Percentiles rank a stretch among this genome's conserved stretches.
These are phyloP conservation scores for Arachis hypogaea DNA, from an alignment of 306 rosid species.

Conservation along the genomic window DNA sequence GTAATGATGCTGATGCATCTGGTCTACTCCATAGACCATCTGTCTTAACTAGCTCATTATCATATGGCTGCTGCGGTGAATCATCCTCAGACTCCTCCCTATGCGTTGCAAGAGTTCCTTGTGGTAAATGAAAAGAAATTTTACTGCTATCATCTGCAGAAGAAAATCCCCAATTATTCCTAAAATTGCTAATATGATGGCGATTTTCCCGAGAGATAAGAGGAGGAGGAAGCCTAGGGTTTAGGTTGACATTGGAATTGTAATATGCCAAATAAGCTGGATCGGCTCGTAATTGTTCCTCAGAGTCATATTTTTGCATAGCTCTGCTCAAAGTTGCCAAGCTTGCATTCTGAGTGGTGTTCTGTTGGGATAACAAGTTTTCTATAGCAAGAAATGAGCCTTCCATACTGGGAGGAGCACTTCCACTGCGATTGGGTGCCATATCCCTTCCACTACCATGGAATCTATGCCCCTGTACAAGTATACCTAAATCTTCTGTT, in stretches of 20 bases:
- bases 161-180: conserved; percentile 49
- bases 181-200: conserved; percentile 55
- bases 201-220: conserved; percentile 70
- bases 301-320: conserved; percentile 51
- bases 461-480: conserved; percentile 58
- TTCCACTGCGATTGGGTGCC: conserved; percentile 67
- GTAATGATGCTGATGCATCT: conserved; percentile 42
- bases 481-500: conserved; percentile 61
- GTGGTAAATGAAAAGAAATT: conserved; percentile 52
- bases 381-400: conserved; percentile 66
- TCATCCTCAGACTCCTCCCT: conserved; percentile 77
- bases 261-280: conserved; percentile 61
- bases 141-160: conserved; percentile 59
- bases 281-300: conserved; percentile 58
- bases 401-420: conserved; percentile 81
- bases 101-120: conserved; percentile 62
- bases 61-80: conserved; percentile 54
- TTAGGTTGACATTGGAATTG: conserved; percentile 65
- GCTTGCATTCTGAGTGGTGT: conserved; percentile 46
- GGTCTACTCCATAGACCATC: conserved; percentile 43
- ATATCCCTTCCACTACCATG: conserved; percentile 48
- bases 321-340: conserved; percentile 46
- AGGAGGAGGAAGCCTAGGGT: conserved; percentile 70
- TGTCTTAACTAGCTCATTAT: conserved; percentile 46
- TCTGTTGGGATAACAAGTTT: conserved; percentile 55